These are phyloP conservation scores for Trichosporon asahii DNA, from an alignment of 1,284 basidiomycete genomes.

Conservation along the genomic window DNA sequence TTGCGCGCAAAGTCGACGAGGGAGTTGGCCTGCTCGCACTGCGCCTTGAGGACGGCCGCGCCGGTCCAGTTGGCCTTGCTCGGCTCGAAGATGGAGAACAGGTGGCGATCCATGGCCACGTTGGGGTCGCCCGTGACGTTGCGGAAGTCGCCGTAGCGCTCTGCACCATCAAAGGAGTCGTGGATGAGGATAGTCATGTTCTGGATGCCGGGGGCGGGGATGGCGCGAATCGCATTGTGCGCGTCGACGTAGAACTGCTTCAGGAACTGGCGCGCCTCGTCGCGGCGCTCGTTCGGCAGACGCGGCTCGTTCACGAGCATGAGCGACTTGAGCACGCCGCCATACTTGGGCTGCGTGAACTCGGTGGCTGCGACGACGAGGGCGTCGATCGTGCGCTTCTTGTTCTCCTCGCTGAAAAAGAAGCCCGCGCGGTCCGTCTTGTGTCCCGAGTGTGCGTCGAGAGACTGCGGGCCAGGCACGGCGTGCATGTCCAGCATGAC, in stretches of 20 bases:
- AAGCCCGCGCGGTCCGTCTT: conserved; percentile 69
- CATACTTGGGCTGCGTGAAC: conserved; percentile 83
- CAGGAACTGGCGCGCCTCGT: conserved; percentile 42
- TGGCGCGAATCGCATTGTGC: conserved; percentile 70
- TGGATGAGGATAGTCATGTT: conserved; percentile 79
- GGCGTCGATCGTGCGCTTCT: conserved; percentile 67
- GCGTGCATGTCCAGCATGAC: conserved; percentile 82
- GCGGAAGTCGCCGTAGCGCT: conserved; percentile 62
- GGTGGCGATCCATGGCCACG: conserved; percentile 64
- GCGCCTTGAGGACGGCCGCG: neutral
- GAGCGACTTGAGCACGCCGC: conserved; percentile 73
- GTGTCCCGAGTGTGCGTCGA: conserved; percentile 52
- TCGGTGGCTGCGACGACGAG: conserved; percentile 54
- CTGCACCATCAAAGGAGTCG: conserved; percentile 69
- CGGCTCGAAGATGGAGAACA: conserved; percentile 38
- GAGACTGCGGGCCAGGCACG: conserved; percentile 65
- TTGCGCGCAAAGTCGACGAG: conserved; percentile 66
- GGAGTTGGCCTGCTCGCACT: conserved; percentile 44
- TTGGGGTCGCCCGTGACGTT: conserved; percentile 61
- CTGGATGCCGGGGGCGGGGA: conserved; percentile 73
- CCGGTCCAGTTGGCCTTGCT: conserved; percentile 17
- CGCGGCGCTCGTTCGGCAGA: neutral
- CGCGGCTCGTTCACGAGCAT: conserved; percentile 51
- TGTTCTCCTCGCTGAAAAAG: conserved; percentile 82
- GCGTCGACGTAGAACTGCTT: conserved; percentile 61